phyloP scores from a whole-genome alignment of 2,329 filamentous ascomycete genomes.

The Penicillium sp. region DNA sequence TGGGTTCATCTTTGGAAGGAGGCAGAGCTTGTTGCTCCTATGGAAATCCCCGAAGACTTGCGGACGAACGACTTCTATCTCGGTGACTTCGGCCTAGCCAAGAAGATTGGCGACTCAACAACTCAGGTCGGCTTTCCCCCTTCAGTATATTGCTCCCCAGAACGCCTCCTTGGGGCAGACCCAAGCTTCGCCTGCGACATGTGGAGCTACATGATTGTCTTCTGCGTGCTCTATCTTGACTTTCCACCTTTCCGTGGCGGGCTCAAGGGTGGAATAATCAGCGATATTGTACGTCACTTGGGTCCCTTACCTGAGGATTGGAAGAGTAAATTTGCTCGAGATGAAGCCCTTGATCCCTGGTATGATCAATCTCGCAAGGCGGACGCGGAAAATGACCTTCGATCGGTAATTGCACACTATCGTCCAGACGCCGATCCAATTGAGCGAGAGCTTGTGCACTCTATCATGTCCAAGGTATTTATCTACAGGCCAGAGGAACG shows the following conservation, averaged over 20 bases:
- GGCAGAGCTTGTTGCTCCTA: no score
- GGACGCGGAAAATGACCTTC: slow-evolving; percentile 3
- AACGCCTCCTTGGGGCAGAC: slow-evolving; percentile 25
- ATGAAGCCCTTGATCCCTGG: slow-evolving; percentile 24
- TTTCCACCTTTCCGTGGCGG: slow-evolving; percentile 17
- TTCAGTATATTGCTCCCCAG: slow-evolving; percentile 26
- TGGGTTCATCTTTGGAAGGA: no score
- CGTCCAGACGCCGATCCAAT: slow-evolving; percentile 20
- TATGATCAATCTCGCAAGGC: slow-evolving; percentile 26
- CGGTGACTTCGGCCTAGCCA: slow-evolving; percentile 29
- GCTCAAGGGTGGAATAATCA: slow-evolving; percentile 20
- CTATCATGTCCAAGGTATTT: slow-evolving; percentile 27
- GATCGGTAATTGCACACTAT: slow-evolving; percentile 8
- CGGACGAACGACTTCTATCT: no score
- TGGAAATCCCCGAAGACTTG: no score
- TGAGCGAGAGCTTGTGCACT: slow-evolving; percentile 22
- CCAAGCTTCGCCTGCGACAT: slow-evolving; percentile 31
- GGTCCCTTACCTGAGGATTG: slow-evolving; percentile 28
- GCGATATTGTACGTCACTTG: slow-evolving; percentile 19
- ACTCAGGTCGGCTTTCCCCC: slow-evolving; percentile 16
- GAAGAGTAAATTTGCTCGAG: slow-evolving; percentile 19
- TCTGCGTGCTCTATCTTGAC: slow-evolving; percentile 26
- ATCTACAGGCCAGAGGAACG: slow-evolving; percentile 25
- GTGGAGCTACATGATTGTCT: slow-evolving; percentile 34
- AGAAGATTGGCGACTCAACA: slow-evolving; percentile 19